These are phyloP conservation scores for Sporothrix inflata DNA, from an alignment of 2,329 filamentous ascomycete species.

Conservation along the genomic window DNA sequence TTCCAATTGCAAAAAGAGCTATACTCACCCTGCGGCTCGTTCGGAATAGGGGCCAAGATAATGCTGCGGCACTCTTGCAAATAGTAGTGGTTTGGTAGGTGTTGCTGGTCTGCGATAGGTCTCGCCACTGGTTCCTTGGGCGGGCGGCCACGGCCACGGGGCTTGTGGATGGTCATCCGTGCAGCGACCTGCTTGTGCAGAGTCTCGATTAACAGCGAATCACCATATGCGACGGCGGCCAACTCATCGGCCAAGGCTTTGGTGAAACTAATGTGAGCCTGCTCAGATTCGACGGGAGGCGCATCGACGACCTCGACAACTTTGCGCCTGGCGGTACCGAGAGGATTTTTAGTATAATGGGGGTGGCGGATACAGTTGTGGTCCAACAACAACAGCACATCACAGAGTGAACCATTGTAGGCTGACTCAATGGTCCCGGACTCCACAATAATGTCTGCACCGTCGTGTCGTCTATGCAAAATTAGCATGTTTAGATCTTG, in stretches of 20 bases:
- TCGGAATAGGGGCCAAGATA: slow-evolving; percentile 29
- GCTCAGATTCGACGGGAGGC: slow-evolving; percentile 22
- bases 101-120: slow-evolving; percentile 19
- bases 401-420: slow-evolving; percentile 30
- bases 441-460: slow-evolving; percentile 8
- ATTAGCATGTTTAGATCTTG: not conserved
- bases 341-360: not conserved
- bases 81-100: slow-evolving; percentile 32
- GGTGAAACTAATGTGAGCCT: slow-evolving; percentile 24
- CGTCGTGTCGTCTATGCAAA: slow-evolving; percentile 23
- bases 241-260: slow-evolving; percentile 33
- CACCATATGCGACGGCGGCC: not conserved
- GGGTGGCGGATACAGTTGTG: slow-evolving; percentile 15
- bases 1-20: not conserved
- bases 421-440: slow-evolving; percentile 30
- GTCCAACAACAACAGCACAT: slow-evolving; percentile 34
- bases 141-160: slow-evolving; percentile 30
- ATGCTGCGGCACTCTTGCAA: slow-evolving; percentile 32
- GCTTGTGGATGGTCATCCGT: slow-evolving; percentile 30
- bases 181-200: slow-evolving; percentile 22
- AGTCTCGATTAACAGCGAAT: slow-evolving; percentile 21
- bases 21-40: slow-evolving; percentile 30
- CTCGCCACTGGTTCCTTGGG: slow-evolving; percentile 29
- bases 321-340: slow-evolving; percentile 19
- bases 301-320: slow-evolving; percentile 33